Evolutionary conservation across 129 eudicot genomes (phyloP), one percentile per base, ranked within the genome.

Genomic region (Dittrichia graveolens): DNA sequence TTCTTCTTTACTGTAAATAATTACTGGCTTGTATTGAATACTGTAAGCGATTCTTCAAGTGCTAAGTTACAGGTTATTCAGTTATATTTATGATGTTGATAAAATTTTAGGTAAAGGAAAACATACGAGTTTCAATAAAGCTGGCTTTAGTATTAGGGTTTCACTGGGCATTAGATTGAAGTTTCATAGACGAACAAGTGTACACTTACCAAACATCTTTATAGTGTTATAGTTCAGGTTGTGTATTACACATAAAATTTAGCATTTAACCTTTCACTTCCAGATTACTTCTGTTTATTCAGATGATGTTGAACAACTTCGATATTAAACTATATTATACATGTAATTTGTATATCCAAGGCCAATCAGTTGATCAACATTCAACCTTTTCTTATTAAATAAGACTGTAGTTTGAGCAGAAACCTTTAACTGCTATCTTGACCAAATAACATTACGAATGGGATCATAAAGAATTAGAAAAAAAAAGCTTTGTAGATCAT

Each of bases 361-460:
- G 5, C 10, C 37, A 12, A 47, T n/a, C 43, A 6, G 37, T 67
- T 24, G 59, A 5, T 34, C 14, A 69, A 52, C 14, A 63, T 14
- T 64, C 12, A 35, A 34, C 15, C 7, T 63, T 58, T 13, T 65
- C 13, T 11, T 62, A 7, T 7, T 16, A 43, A 43, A 40, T 63
- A 45, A 64, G 45, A 57, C 54, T 10, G 19, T 24, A 24, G 31
- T 24, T 24, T 2, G 31, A 24, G 1, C 31, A 2, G 31, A 24
- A 24, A 24, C 31, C 31, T 24, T 24, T 24, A 63, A 53, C 19
- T 58, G 34, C 24, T 40, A 13, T 65, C 46, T 19, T 31, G 40
- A 24, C 67, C 75, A 18, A 67, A 63, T 63, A 61, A 53, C 39
- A 34, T 55, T 10, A 44, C 18, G 24, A 37, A 42, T 16, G 19